Conservation (phyloP, 2,329 filamentous ascomycete species). For the Penicillium carneum region DNA sequence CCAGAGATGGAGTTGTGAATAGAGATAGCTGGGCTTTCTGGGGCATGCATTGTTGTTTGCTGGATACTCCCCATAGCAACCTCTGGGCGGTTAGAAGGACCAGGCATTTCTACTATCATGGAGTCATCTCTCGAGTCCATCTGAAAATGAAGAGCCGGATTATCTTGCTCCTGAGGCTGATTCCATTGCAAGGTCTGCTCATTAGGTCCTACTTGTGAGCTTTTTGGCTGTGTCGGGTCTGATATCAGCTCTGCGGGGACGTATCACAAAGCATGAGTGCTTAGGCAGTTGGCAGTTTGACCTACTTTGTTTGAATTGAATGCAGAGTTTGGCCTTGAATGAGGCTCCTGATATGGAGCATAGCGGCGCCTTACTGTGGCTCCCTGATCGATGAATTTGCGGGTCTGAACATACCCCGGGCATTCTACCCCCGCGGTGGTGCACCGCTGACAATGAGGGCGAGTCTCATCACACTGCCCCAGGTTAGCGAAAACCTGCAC, state of each 20-base stretch:
- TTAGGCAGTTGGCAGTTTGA: not conserved
- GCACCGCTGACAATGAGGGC: constrained; percentile 51
- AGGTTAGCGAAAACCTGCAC: constrained; percentile 1
- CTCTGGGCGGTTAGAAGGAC: constrained; percentile 5
- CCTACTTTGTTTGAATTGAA: constrained; percentile 15
- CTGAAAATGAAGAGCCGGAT: constrained; percentile 1
- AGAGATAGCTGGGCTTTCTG: constrained; percentile 1
- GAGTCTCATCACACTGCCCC: constrained; percentile 50
- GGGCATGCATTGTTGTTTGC: not conserved
- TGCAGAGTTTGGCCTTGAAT: constrained; percentile 17
- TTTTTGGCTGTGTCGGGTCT: constrained; percentile 8
- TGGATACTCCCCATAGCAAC: not conserved
- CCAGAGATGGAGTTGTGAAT: not conserved
- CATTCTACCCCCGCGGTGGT: constrained; percentile 48
- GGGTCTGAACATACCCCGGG: constrained; percentile 53
- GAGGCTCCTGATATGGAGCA: constrained; percentile 47
- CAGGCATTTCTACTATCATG: constrained; percentile 7
- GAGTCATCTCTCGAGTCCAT: not conserved
- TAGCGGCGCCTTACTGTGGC: constrained; percentile 51
- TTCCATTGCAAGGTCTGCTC: constrained; percentile 6
- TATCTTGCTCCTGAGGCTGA: not conserved
- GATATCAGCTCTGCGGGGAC: constrained; percentile 6
- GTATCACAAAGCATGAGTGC: constrained; percentile 14
- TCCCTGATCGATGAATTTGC: constrained; percentile 55
- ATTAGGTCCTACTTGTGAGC: not conserved